Evolutionary conservation across 2,329 filamentous ascomycete genomes (phyloP).

Genomic region (Aspergillus sp.): DNA sequence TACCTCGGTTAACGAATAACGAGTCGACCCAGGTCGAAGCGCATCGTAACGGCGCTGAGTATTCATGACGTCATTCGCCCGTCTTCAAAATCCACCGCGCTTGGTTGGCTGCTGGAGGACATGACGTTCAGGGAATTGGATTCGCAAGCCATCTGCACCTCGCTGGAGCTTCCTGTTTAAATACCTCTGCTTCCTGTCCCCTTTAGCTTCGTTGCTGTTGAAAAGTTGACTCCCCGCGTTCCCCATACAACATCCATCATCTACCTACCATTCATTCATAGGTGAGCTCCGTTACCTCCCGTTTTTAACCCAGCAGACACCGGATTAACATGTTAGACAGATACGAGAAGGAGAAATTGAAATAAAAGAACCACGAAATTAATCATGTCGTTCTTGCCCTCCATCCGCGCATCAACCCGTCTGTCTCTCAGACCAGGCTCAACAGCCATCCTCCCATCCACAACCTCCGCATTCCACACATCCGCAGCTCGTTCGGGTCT

Average conservation of each 20-base stretch:
- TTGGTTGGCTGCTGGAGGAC: not conserved
- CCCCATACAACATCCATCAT: not conserved
- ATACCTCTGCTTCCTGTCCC: not conserved
- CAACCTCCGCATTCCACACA: slow-evolving; percentile 29
- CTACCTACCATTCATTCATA: not conserved
- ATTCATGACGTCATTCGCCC: slow-evolving; percentile 13
- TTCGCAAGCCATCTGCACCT: not conserved
- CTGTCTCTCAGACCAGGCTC: slow-evolving; percentile 19
- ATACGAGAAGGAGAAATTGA: not conserved
- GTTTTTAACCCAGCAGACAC: not conserved
- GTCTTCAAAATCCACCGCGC: not conserved
- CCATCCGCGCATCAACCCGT: slow-evolving; percentile 25
- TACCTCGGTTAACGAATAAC: not conserved
- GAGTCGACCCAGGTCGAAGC: not conserved
- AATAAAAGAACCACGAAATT: not conserved
- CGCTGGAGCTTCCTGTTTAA: not conserved
- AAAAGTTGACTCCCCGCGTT: not conserved
- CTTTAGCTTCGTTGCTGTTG: not conserved
- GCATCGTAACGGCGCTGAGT: not conserved
- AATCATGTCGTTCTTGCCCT: slow-evolving; percentile 37
- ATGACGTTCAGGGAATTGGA: not conserved
- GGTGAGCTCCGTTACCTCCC: not conserved
- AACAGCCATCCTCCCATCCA: slow-evolving; percentile 9
- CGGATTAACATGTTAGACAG: not conserved
- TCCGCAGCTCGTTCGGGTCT: slow-evolving; percentile 26